A percentile compares a stretch with the other conserved stretches of the same genome.
These are phyloP conservation scores for Primulina tabacum DNA, from an alignment of 257 asterid genomes.

Conservation along the genomic window DNA sequence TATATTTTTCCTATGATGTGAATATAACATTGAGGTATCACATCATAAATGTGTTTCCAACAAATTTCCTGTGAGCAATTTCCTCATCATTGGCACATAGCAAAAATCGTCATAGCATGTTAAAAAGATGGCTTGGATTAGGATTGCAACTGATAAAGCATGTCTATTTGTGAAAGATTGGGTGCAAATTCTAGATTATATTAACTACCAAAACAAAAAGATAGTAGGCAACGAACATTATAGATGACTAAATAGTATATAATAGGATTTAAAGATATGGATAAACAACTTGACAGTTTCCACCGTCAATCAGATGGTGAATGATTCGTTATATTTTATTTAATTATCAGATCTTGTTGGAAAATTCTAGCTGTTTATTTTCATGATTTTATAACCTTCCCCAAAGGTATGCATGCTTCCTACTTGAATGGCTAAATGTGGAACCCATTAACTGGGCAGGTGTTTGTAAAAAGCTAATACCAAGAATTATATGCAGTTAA, in stretches of 20 bases:
- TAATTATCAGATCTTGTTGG: neutral
- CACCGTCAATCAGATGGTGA: neutral
- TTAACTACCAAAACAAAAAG: neutral
- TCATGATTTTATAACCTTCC: neutral
- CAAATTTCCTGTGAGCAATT: slow-evolving; percentile 7
- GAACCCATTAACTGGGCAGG: neutral
- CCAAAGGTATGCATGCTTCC: neutral
- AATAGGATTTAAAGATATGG: neutral
- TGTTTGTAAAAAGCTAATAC: too few species aligned
- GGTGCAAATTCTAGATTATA: neutral
- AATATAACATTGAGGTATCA: slow-evolving; percentile 84
- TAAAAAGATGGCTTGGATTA: neutral
- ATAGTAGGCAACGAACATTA: neutral
- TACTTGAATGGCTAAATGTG: slow-evolving; percentile 7
- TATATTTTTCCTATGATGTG: slow-evolving; percentile 85
- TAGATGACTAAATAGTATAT: neutral
- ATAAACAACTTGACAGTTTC: neutral
- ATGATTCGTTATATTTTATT: neutral
- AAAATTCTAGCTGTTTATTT: neutral
- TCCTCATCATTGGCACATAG: slow-evolving; percentile 13
- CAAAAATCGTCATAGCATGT: slow-evolving; percentile 3
- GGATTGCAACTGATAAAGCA: too few species aligned
- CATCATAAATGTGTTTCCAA: slow-evolving; percentile 10
- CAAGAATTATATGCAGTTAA: too few species aligned
- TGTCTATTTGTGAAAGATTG: slow-evolving; percentile 4